These are phyloP conservation scores for Melocanna baccifera DNA, from an alignment of 176 grass and related monocot genomes.

Conservation along the genomic window DNA sequence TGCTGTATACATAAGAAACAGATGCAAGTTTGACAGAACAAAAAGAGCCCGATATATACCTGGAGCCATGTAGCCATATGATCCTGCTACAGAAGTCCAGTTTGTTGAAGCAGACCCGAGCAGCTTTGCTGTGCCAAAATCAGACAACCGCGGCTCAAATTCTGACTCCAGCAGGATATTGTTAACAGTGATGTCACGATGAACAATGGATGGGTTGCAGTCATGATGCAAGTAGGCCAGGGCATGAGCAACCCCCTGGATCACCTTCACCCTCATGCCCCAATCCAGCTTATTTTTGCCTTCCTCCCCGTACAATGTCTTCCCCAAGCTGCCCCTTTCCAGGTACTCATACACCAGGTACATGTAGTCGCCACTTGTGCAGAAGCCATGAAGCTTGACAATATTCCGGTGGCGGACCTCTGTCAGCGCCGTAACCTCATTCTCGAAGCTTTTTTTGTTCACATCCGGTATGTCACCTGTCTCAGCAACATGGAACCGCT, in stretches of 20 bases:
- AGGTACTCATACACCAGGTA: constrained; percentile 88
- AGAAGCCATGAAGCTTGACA: constrained; percentile 89
- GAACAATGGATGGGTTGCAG: constrained; percentile 56
- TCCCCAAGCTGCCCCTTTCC: constrained; percentile 72
- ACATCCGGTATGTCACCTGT: constrained; percentile 48
- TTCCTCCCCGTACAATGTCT: constrained; percentile 65
- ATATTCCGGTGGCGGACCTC: constrained; percentile 85
- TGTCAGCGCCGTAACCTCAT: constrained; percentile 70
- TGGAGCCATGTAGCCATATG: constrained; percentile 95
- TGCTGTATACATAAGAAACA: background rate
- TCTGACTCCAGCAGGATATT: constrained; percentile 78
- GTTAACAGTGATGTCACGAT: constrained; percentile 68
- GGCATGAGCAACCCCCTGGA: constrained; percentile 72
- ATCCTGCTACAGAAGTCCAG: constrained; percentile 84
- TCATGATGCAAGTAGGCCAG: constrained; percentile 86
- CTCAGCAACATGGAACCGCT: constrained; percentile 58
- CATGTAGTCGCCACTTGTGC: constrained; percentile 56
- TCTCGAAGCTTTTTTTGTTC: constrained; percentile 74
- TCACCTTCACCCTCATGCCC: constrained; percentile 65
- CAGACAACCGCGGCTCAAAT: constrained; percentile 66
- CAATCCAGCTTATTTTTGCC: constrained; percentile 64
- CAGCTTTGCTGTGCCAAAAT: constrained; percentile 78
- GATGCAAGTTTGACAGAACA: background rate
- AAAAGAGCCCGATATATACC: constrained; percentile 37
- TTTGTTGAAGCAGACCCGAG: constrained; percentile 52